These are phyloP conservation scores for Penicillium verrucosum DNA, from an alignment of 2,329 filamentous ascomycete genomes.

Conservation along the genomic window DNA sequence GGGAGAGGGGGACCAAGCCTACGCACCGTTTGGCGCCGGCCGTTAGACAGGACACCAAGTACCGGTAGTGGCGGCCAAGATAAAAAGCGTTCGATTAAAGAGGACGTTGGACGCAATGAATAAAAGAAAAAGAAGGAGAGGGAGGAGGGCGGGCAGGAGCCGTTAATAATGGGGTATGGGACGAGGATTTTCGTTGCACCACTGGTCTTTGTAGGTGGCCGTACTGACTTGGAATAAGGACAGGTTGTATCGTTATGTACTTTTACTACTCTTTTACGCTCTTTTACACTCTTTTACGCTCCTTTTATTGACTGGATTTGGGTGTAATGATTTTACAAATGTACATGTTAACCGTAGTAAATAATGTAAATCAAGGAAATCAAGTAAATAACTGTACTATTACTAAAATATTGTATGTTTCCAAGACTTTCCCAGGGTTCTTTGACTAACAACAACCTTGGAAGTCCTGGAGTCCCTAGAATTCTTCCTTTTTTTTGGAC, in stretches of 20 bases:
- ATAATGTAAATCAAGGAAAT: no score
- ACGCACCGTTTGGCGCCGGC: conserved; percentile 47
- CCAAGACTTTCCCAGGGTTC: no score
- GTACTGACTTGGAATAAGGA: conserved; percentile 9
- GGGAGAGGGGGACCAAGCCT: conserved; percentile 41
- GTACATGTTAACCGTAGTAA: neutral
- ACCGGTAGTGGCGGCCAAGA: conserved; percentile 46
- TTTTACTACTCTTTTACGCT: neutral
- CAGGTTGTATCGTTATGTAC: neutral
- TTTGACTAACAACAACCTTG: neutral
- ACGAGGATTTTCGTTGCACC: conserved; percentile 24
- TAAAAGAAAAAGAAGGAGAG: conserved; percentile 14
- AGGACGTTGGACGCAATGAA: conserved; percentile 30
- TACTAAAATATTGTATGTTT: neutral
- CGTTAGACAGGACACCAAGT: conserved; percentile 47
- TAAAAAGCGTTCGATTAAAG: conserved; percentile 35
- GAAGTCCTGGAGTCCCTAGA: neutral
- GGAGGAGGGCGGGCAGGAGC: conserved; percentile 14
- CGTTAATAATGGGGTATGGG: conserved; percentile 21
- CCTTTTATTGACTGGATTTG: neutral
- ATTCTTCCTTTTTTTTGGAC: neutral
- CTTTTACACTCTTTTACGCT: neutral
- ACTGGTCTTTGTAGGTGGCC: conserved; percentile 16
- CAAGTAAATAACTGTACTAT: neutral
- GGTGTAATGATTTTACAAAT: neutral